A percentile compares a stretch with the other conserved stretches of the same genome.
Conservation (phyloP, 129 eudicot species). For the Cynara cardunculus region DNA sequence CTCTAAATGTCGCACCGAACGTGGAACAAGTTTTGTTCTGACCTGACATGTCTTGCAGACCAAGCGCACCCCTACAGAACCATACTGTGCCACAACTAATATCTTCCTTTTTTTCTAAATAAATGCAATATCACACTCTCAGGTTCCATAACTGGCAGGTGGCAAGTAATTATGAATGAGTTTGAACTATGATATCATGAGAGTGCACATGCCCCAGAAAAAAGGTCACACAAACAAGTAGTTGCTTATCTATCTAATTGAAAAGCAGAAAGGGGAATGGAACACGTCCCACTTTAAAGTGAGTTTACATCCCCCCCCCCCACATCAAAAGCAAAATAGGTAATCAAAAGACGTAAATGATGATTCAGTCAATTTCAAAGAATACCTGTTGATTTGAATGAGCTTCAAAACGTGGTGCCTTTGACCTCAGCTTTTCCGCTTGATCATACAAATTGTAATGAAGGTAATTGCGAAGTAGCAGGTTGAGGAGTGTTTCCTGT, state of each 20-base stretch:
- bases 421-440: slow-evolving; percentile 96
- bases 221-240: background rate
- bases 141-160: background rate
- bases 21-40: too few species aligned
- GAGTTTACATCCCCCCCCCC: too few species aligned
- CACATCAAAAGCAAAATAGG: background rate
- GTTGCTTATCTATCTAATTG: background rate
- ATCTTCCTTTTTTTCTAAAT: too few species aligned
- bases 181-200: background rate
- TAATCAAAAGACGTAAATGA: background rate
- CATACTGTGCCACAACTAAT: too few species aligned
- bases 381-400: slow-evolving; percentile 98
- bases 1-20: too few species aligned
- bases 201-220: background rate
- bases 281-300: background rate
- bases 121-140: too few species aligned
- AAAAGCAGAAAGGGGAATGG: background rate
- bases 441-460: slow-evolving; percentile 95
- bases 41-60: too few species aligned
- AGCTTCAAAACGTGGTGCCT: slow-evolving; percentile 98
- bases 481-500: slow-evolving; percentile 94
- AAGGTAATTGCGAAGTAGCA: slow-evolving; percentile 87
- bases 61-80: too few species aligned
- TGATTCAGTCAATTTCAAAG: background rate
- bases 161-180: background rate